phyloP scores from a whole-genome alignment of 2,329 filamentous ascomycete genomes.

The Fusarium odoratissimum region DNA sequence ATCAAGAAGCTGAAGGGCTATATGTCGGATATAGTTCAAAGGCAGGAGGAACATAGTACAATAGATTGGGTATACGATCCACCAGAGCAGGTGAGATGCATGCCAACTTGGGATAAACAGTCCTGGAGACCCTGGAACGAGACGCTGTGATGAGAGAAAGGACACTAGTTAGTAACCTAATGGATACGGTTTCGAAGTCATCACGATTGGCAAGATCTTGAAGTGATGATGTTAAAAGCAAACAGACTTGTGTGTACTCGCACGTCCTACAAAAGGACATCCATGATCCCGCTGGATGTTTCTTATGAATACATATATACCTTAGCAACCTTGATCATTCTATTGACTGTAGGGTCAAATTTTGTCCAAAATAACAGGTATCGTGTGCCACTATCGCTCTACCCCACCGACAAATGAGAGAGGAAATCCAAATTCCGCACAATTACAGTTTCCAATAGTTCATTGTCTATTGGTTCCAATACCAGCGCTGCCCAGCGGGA shows the following conservation, averaged over 20 bases:
- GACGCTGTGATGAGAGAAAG: not conserved
- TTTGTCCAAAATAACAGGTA: not conserved
- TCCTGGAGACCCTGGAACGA: constrained; percentile 55
- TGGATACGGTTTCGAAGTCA: not conserved
- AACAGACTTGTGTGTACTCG: not conserved
- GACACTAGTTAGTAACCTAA: not conserved
- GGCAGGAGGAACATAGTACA: constrained; percentile 43
- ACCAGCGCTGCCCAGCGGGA: not conserved
- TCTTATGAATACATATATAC: constrained; percentile 5
- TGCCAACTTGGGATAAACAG: constrained; percentile 56
- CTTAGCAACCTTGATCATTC: not conserved
- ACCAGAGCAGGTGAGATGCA: constrained; percentile 61
- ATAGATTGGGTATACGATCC: constrained; percentile 59
- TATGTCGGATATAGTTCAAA: constrained; percentile 50
- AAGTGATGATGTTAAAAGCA: not conserved
- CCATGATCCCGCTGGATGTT: constrained; percentile 1
- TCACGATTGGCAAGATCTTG: no score
- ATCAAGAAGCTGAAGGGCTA: constrained; percentile 65
- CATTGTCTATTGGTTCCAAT: not conserved
- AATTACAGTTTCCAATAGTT: not conserved
- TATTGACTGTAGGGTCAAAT: not conserved
- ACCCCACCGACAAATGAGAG: not conserved
- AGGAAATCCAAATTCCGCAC: not conserved
- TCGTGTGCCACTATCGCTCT: not conserved
- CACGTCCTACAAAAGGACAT: not conserved